phyloP scores from a whole-genome alignment of 2,329 filamentous ascomycete genomes.

The Botryotinia narcissicola region DNA sequence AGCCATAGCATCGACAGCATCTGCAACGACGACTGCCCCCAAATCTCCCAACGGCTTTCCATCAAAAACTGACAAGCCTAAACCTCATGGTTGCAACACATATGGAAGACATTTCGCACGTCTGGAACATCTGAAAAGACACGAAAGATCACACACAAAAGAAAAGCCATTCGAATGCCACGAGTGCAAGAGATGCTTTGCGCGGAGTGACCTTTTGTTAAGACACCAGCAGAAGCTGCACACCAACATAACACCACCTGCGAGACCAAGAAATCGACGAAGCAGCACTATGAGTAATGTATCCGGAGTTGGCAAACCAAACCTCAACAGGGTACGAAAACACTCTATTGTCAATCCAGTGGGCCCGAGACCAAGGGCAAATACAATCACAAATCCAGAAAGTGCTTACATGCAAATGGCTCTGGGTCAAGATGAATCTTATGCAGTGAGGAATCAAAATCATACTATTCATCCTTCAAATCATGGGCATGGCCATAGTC shows the following conservation, averaged over 20 bases:
- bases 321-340: constrained; percentile 78
- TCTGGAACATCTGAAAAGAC: constrained; percentile 92
- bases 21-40: constrained; percentile 22
- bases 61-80: constrained; percentile 94
- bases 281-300: constrained; percentile 80
- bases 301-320: constrained; percentile 56
- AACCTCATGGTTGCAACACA: constrained; percentile 89
- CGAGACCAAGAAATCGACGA: constrained; percentile 80
- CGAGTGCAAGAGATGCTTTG: constrained; percentile 92
- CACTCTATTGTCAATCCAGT: constrained; percentile 77
- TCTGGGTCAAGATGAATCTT: constrained; percentile 40
- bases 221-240: constrained; percentile 98
- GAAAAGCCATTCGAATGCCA: constrained; percentile 97
- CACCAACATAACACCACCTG: constrained; percentile 83
- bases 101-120: constrained; percentile 91
- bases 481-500: constrained; percentile 43
- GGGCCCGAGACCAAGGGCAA: constrained; percentile 82
- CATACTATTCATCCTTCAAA: neutral
- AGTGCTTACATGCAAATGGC: constrained; percentile 68
- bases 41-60: constrained; percentile 49
- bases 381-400: constrained; percentile 95
- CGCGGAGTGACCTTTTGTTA: constrained; percentile 83
- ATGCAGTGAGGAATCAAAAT: constrained; percentile 41
- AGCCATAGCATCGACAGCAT: constrained; percentile 23
- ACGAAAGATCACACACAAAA: constrained; percentile 96